phyloP scores from a whole-genome alignment of 768 basidiomycete species.

The Leucocoprinus birnbaumii region DNA sequence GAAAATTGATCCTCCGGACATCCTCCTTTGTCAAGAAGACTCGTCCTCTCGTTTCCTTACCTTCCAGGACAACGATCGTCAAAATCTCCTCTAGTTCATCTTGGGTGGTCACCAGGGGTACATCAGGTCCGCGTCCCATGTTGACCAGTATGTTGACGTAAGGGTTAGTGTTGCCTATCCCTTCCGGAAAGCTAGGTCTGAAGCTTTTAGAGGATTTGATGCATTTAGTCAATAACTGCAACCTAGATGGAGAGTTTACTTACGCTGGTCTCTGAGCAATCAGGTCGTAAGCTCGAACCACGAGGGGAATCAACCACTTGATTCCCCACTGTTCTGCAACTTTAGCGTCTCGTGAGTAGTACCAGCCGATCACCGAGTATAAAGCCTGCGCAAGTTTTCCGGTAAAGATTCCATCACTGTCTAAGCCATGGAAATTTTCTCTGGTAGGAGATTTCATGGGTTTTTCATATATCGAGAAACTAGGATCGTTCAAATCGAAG shows the following conservation, averaged over 20 bases:
- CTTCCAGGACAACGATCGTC: background rate
- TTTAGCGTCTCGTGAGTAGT: conserved; percentile 16
- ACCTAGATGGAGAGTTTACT: too few species aligned
- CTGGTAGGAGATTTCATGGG: background rate
- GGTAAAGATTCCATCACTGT: background rate
- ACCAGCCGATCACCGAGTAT: conserved; percentile 24
- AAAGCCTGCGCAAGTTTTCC: conserved; percentile 12
- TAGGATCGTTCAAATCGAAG: conserved; percentile 14
- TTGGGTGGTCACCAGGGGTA: background rate
- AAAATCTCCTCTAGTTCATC: conserved; percentile 7
- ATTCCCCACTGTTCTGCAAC: conserved; percentile 19
- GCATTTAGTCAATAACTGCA: background rate
- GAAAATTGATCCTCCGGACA: background rate
- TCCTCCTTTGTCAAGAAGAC: background rate
- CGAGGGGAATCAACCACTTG: conserved; percentile 18
- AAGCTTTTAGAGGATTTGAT: conserved; percentile 1
- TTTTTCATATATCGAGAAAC: background rate
- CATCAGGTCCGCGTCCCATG: background rate
- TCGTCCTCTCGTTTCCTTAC: background rate
- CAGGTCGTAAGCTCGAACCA: conserved; percentile 17
- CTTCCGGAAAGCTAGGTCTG: conserved; percentile 6
- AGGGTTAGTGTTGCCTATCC: conserved; percentile 11
- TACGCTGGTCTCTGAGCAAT: conserved; percentile 11
- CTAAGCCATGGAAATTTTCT: background rate
- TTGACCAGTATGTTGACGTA: conserved; percentile 5